Evolutionary conservation across 2,329 filamentous ascomycete genomes (phyloP).

Genomic region (Xylaria sp.): DNA sequence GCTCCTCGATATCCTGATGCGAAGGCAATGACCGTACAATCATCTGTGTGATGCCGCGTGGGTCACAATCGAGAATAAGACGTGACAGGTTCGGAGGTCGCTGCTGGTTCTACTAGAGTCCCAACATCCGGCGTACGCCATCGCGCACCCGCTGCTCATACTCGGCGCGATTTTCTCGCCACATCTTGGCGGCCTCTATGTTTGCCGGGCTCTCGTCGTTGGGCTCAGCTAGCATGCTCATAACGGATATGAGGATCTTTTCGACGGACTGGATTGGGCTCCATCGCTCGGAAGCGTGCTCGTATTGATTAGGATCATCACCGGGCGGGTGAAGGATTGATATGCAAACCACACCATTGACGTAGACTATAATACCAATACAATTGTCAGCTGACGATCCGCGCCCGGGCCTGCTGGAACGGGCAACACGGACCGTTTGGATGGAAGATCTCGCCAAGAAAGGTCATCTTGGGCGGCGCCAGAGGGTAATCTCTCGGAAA

Average conservation of each 20-base stretch:
- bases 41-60: constrained; percentile 7
- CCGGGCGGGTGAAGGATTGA: constrained; percentile 97
- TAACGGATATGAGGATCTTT: constrained; percentile 95
- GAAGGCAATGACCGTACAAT: constrained; percentile 1
- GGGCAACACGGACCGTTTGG: constrained; percentile 74
- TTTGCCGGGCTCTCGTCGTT: constrained; percentile 98
- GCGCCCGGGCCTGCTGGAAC: neutral
- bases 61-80: neutral
- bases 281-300: constrained; percentile 94
- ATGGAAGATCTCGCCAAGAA: constrained; percentile 92
- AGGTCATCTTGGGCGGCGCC: constrained; percentile 94
- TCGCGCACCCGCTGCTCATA: constrained; percentile 88
- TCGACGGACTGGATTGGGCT: constrained; percentile 96
- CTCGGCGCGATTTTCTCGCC: constrained; percentile 80
- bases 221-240: constrained; percentile 97
- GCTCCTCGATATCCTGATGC: neutral
- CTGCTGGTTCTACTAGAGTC: constrained; percentile 57
- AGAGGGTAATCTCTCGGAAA: constrained; percentile 98
- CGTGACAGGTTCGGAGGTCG: constrained; percentile 11
- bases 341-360: constrained; percentile 91
- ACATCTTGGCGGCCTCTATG: constrained; percentile 95
- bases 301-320: constrained; percentile 98
- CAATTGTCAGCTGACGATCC: neutral
- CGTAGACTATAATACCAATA: constrained; percentile 69
- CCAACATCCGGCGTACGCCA: constrained; percentile 79